Conservation (phyloP, 129 eudicot species). For the Flaveria bidentis region DNA sequence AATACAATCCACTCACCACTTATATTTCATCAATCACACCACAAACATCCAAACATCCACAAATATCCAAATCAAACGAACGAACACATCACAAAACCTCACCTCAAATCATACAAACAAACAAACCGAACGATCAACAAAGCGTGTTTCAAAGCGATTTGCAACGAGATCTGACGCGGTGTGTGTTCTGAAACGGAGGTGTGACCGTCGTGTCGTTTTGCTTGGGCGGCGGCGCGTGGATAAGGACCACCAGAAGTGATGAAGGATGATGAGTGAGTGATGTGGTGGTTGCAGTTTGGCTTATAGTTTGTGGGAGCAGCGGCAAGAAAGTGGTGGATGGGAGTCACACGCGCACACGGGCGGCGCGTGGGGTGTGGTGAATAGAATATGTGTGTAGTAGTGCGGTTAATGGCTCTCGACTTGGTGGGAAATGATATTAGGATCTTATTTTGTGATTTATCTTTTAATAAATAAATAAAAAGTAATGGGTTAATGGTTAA, state of each 20-base stretch:
- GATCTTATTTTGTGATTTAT: no score
- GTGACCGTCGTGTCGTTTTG: neutral
- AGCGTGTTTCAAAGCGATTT: neutral
- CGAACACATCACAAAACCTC: neutral
- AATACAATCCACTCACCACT: no score
- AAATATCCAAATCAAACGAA: neutral
- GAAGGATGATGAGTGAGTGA: constrained; percentile 27
- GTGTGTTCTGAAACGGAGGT: constrained; percentile 16
- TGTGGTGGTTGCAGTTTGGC: constrained; percentile 28
- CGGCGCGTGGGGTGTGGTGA: constrained; percentile 23
- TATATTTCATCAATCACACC: no score
- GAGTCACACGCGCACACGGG: constrained; percentile 24
- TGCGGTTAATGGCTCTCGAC: neutral
- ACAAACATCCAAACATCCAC: neutral
- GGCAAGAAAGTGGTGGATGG: neutral
- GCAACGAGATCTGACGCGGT: constrained; percentile 18
- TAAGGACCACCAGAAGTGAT: constrained; percentile 15
- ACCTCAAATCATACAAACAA: constrained; percentile 34
- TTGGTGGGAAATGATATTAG: neutral
- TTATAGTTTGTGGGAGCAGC: constrained; percentile 26
- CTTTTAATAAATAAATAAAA: no score
- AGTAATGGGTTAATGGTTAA: no score
- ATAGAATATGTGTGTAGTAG: constrained; percentile 1
- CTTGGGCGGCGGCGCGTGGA: constrained; percentile 26
- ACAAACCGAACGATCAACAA: neutral